Evolutionary conservation across 345 rosid genomes (phyloP).

Genomic region (Aethionema arabicum): DNA sequence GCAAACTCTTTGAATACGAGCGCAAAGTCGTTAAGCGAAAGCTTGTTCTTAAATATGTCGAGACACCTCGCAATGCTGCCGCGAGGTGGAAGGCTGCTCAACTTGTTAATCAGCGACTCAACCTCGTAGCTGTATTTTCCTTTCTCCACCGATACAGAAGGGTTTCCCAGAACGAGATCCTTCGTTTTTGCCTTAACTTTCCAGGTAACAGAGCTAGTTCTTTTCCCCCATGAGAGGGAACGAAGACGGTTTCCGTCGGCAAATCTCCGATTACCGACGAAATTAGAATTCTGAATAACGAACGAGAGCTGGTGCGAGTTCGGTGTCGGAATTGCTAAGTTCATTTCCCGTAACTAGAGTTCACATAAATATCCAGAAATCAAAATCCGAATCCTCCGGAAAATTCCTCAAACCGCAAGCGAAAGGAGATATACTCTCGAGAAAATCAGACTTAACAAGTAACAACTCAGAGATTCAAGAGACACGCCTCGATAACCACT

Average conservation of each 20-base stretch:
- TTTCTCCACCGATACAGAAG: conserved; percentile 74
- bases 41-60: conserved; percentile 85
- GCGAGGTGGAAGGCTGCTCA: conserved; percentile 97
- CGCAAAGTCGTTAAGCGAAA: conserved; percentile 84
- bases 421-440: conserved; percentile 15
- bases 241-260: conserved; percentile 31
- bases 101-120: conserved; percentile 90
- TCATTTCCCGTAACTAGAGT: conserved; percentile 28
- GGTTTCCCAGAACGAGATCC: conserved; percentile 72
- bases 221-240: conserved; percentile 38
- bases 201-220: conserved; percentile 26
- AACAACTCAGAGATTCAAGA: conserved; percentile 3
- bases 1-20: conserved; percentile 93
- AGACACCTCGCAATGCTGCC: conserved; percentile 92
- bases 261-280: conserved; percentile 35
- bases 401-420: conserved; percentile 5
- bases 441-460: conserved; percentile 15
- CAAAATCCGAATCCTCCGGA: not conserved
- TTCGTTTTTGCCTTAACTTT: conserved; percentile 51
- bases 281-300: conserved; percentile 33
- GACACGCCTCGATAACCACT: not conserved
- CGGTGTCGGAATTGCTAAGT: conserved; percentile 38
- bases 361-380: conserved; percentile 20
- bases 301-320: conserved; percentile 36
- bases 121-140: conserved; percentile 96